These are phyloP conservation scores for Metroxylon sagu DNA, from an alignment of 176 grass and related monocot species.

Conservation along the genomic window DNA sequence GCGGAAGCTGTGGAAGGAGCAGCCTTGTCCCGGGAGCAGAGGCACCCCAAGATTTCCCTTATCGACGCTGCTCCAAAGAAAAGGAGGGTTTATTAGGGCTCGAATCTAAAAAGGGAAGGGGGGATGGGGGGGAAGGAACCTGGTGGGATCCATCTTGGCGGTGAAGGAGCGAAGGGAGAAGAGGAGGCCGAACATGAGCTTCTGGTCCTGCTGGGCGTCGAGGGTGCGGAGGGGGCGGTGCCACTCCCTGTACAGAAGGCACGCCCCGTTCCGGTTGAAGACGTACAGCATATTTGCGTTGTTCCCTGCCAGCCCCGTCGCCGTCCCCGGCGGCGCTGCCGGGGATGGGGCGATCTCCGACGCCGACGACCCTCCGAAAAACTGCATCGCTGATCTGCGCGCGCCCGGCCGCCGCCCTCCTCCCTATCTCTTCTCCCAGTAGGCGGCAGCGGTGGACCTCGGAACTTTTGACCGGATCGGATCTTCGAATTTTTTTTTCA, in stretches of 20 bases:
- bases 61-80: constrained; percentile 39
- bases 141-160: constrained; percentile 74
- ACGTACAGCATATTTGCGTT: constrained; percentile 82
- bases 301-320: constrained; percentile 35
- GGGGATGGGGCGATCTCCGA: constrained; percentile 50
- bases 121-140: constrained; percentile 9
- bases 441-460: too few relatives aligned
- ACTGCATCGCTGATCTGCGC: constrained; percentile 50
- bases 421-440: too few relatives aligned
- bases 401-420: too few relatives aligned
- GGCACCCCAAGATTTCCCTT: constrained; percentile 78
- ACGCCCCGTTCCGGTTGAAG: constrained; percentile 85
- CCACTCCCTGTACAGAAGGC: constrained; percentile 94
- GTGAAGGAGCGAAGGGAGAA: constrained; percentile 95
- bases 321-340: constrained; percentile 57
- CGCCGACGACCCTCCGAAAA: constrained; percentile 66
- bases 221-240: constrained; percentile 71
- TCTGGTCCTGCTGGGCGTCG: constrained; percentile 69
- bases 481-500: too few relatives aligned
- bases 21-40: constrained; percentile 69
- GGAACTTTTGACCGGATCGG: too few relatives aligned
- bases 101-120: neutral
- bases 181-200: constrained; percentile 97
- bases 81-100: neutral
- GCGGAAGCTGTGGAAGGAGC: constrained; percentile 78